These are phyloP conservation scores for Penicillium freii DNA, from an alignment of 2,329 filamentous ascomycete species.

Conservation along the genomic window DNA sequence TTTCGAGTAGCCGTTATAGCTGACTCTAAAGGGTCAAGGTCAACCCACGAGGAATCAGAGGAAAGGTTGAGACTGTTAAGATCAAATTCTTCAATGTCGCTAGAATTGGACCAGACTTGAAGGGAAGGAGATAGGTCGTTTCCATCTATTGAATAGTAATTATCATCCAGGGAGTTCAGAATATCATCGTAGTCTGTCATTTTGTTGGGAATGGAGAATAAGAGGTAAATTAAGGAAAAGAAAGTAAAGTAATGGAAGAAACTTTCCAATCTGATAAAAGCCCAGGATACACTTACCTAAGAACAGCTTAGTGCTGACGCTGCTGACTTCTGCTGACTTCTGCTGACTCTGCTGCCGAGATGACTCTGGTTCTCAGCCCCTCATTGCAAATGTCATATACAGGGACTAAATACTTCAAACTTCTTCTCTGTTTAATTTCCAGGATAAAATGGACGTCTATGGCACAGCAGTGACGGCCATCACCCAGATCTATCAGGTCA, in stretches of 20 bases:
- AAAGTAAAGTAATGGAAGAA: too few relatives aligned
- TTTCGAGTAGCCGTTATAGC: slow-evolving; percentile 28
- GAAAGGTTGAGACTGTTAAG: slow-evolving; percentile 8
- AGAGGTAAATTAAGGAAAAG: too few relatives aligned
- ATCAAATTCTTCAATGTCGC: slow-evolving; percentile 11
- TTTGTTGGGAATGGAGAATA: background rate
- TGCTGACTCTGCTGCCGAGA: background rate
- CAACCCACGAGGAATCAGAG: slow-evolving; percentile 10
- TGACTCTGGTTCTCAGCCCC: background rate
- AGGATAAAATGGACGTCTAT: slow-evolving; percentile 27
- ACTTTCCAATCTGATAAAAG: too few relatives aligned
- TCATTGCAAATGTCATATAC: too few relatives aligned
- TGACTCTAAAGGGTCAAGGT: slow-evolving; percentile 26
- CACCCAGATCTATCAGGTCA: slow-evolving; percentile 28
- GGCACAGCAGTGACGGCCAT: slow-evolving; percentile 29
- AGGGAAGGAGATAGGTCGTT: background rate
- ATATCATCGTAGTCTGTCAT: slow-evolving; percentile 15
- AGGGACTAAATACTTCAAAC: too few relatives aligned
- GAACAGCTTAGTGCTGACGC: background rate
- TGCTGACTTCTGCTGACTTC: background rate
- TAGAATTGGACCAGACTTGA: background rate
- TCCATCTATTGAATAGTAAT: slow-evolving; percentile 7
- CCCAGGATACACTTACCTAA: too few relatives aligned
- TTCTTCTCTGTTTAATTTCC: background rate
- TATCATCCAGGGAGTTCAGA: slow-evolving; percentile 9